Evolutionary conservation across 352 stramenopile genomes (phyloP).

Genomic region (Phytophthora constricta): DNA sequence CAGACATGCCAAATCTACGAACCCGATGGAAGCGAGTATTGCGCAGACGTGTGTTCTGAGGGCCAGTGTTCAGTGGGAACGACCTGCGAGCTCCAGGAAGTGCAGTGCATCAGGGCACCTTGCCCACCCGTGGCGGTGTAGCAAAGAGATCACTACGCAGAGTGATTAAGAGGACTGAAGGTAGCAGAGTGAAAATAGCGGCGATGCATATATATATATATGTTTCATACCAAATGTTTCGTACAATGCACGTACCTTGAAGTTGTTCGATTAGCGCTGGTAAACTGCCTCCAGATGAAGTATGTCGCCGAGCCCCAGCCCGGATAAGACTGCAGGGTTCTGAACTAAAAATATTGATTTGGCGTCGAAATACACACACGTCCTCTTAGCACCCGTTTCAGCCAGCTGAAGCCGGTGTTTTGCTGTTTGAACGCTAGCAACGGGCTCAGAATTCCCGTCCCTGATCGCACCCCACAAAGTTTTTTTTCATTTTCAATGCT

Average conservation of each 20-base stretch:
- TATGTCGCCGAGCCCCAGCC: too few relatives aligned
- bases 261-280: too few relatives aligned
- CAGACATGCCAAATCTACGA: slow-evolving; percentile 22
- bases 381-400: too few relatives aligned
- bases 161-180: slow-evolving; percentile 1
- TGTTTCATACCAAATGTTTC: background rate
- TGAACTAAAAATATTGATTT: too few relatives aligned
- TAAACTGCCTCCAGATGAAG: too few relatives aligned
- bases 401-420: too few relatives aligned
- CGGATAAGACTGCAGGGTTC: too few relatives aligned
- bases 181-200: background rate
- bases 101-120: slow-evolving; percentile 20
- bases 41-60: slow-evolving; percentile 14
- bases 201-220: background rate
- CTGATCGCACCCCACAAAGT: background rate
- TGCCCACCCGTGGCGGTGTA: slow-evolving; percentile 21
- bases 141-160: background rate
- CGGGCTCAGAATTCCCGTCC: too few relatives aligned
- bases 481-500: slow-evolving; percentile 24
- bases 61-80: slow-evolving; percentile 8
- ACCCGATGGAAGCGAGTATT: slow-evolving; percentile 16
- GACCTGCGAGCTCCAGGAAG: slow-evolving; percentile 17
- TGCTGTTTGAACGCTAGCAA: too few relatives aligned
- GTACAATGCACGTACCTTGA: too few relatives aligned
- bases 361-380: too few relatives aligned